phyloP scores from a whole-genome alignment of 106 monocot species.

The Hemerocallis citrina region DNA sequence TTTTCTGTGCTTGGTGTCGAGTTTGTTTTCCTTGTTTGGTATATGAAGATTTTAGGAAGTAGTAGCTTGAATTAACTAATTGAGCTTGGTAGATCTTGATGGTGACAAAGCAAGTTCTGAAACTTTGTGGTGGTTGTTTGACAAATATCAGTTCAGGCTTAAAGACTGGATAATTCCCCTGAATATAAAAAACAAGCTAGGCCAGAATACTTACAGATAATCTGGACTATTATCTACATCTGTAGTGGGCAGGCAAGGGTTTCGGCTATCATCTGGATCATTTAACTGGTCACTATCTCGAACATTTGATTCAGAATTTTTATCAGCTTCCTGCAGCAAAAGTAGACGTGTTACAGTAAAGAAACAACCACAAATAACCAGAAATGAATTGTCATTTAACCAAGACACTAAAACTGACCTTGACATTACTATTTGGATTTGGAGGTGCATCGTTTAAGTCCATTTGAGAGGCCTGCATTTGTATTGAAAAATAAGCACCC shows the following conservation, averaged over 20 bases:
- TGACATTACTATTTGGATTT: background rate
- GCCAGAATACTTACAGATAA: conserved; percentile 32
- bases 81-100: too few relatives aligned
- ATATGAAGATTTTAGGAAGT: too few relatives aligned
- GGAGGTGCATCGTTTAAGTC: conserved; percentile 6
- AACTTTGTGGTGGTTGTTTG: background rate
- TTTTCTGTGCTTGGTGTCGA: too few relatives aligned
- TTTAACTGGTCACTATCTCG: conserved; percentile 11
- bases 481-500: background rate
- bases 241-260: conserved; percentile 4
- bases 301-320: conserved; percentile 4
- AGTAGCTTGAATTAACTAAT: too few relatives aligned
- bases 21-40: too few relatives aligned
- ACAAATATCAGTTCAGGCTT: background rate
- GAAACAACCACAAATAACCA: background rate
- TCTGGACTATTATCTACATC: conserved; percentile 16
- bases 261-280: conserved; percentile 1
- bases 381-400: background rate
- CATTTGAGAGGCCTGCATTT: conserved; percentile 13
- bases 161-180: background rate
- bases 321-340: conserved; percentile 20
- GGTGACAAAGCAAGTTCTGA: too few relatives aligned
- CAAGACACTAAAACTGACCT: conserved; percentile 3
- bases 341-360: too few relatives aligned
- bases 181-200: background rate